A percentile compares a stretch with the other conserved stretches of the same genome.
phyloP scores from a whole-genome alignment of 805 yeast species.

The Yarrowia phangngaensis region DNA sequence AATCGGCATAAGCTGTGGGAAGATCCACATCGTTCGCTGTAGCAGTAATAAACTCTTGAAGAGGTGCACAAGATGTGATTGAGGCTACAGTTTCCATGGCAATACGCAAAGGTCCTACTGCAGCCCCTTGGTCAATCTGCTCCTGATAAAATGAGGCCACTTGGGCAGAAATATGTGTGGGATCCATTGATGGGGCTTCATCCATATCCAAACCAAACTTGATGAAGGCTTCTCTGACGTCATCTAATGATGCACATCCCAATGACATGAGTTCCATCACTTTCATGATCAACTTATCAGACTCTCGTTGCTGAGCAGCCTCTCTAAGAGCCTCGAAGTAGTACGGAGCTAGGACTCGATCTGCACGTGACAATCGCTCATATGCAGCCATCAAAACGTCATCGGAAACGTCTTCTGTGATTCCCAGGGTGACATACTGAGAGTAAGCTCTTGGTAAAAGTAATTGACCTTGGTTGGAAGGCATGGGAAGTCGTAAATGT shows the following conservation, averaged over 20 bases:
- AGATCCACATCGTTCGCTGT: constrained; percentile 46
- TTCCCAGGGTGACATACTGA: constrained; percentile 48
- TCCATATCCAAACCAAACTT: constrained; percentile 38
- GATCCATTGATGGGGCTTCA: constrained; percentile 29
- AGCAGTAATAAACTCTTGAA: constrained; percentile 34
- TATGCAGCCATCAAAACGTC: constrained; percentile 49
- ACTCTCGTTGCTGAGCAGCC: constrained; percentile 49
- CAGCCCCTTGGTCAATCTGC: constrained; percentile 12
- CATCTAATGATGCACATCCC: constrained; percentile 53
- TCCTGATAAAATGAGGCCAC: constrained; percentile 16
- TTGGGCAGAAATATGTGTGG: constrained; percentile 6
- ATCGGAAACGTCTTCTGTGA: constrained; percentile 48
- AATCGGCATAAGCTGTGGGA: constrained; percentile 48
- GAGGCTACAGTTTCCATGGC: constrained; percentile 32
- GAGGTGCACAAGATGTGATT: constrained; percentile 21
- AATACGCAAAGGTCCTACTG: constrained; percentile 16
- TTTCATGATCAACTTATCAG: constrained; percentile 46
- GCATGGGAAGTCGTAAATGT: background rate
- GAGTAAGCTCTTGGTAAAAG: constrained; percentile 29
- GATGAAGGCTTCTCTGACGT: constrained; percentile 43
- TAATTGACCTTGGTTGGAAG: constrained; percentile 1
- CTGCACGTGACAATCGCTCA: constrained; percentile 43
- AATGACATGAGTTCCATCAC: constrained; percentile 49
- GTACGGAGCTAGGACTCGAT: constrained; percentile 46
- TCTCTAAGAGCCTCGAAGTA: constrained; percentile 57